phyloP scores from a whole-genome alignment of 75 land plant species.

The Sequoiadendron giganteum region DNA sequence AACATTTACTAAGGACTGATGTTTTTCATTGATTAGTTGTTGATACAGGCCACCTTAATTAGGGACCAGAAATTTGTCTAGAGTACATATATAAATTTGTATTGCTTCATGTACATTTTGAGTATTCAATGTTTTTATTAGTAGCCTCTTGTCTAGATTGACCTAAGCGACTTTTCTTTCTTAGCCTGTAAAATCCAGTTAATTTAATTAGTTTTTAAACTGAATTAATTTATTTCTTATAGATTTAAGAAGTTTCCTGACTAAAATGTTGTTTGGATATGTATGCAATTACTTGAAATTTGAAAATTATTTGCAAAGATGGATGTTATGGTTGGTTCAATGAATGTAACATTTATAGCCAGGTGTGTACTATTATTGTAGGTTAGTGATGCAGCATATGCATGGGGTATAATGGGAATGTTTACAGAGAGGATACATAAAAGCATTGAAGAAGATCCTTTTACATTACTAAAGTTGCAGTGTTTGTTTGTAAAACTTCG shows the following conservation, averaged over 20 bases:
- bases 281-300: not conserved
- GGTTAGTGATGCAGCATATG: constrained; percentile 46
- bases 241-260: not conserved
- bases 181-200: not conserved
- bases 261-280: not conserved
- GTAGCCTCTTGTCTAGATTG: not conserved
- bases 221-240: not conserved
- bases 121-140: not conserved
- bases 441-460: constrained; percentile 39
- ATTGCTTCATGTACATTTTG: not conserved
- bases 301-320: not conserved
- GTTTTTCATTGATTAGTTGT: not conserved
- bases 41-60: not conserved
- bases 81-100: not conserved
- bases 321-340: not conserved
- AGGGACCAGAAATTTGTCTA: not conserved
- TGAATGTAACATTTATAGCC: not conserved
- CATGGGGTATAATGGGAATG: constrained; percentile 37
- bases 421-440: constrained; percentile 40
- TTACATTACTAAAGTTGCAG: constrained; percentile 37
- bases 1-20: not conserved
- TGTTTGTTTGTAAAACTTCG: constrained; percentile 47
- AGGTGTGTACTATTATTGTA: constrained; percentile 1
- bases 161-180: not conserved
- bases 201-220: not conserved